A percentile compares a stretch with the other conserved stretches of the same genome.
phyloP scores from a whole-genome alignment of 2,329 filamentous ascomycete species.

The Cordyceps javanica region DNA sequence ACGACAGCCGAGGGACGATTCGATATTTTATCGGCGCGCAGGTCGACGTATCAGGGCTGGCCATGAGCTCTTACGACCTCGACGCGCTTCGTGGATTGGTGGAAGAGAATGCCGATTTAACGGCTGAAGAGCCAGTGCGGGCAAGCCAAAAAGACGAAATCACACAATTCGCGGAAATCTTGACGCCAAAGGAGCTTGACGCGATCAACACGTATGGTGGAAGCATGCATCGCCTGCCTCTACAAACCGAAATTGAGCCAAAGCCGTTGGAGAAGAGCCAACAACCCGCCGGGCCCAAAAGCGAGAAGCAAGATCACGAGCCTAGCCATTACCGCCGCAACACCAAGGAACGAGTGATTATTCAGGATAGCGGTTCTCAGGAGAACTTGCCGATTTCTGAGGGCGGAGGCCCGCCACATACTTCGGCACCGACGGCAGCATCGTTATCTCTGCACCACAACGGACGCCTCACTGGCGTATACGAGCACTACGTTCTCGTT shows the following conservation, averaged over 20 bases:
- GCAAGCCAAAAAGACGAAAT: constrained; percentile 52
- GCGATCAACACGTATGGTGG: constrained; percentile 57
- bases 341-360: constrained; percentile 15
- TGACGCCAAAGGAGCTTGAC: constrained; percentile 60
- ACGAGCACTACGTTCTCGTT: constrained; percentile 56
- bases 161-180: constrained; percentile 60
- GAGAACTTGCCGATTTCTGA: constrained; percentile 27
- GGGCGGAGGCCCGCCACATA: not conserved
- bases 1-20: constrained; percentile 57
- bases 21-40: constrained; percentile 64
- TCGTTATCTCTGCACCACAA: constrained; percentile 10
- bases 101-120: constrained; percentile 11
- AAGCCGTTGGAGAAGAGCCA: constrained; percentile 7
- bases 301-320: not conserved
- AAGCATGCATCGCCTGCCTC: constrained; percentile 46
- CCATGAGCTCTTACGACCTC: constrained; percentile 57
- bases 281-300: not conserved
- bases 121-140: not conserved
- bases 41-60: constrained; percentile 60
- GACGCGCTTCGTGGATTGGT: constrained; percentile 49
- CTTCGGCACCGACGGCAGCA: not conserved
- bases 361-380: constrained; percentile 13
- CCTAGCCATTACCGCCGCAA: not conserved
- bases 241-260: constrained; percentile 3
- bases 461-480: constrained; percentile 27